Evolutionary conservation across 805 yeast species (phyloP).

Genomic region (Lipomyces mesembrius): DNA sequence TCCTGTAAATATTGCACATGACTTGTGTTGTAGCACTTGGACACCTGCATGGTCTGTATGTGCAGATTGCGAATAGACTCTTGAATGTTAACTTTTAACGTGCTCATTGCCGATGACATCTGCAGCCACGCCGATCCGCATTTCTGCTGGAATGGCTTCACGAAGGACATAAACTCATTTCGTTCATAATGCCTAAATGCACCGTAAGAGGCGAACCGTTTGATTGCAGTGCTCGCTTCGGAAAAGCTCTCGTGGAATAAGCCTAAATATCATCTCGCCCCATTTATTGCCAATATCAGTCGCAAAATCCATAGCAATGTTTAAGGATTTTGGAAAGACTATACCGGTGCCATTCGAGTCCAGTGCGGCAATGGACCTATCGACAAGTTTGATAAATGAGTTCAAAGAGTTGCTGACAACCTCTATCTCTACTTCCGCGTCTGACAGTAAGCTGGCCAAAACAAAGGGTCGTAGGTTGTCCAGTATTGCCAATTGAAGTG

Average conservation of each 20-base stretch:
- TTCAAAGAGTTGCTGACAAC: background rate
- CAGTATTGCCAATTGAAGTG: background rate
- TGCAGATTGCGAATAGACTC: background rate
- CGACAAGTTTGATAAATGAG: background rate
- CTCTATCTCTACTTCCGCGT: background rate
- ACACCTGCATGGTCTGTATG: background rate
- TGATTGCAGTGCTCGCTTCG: conserved; percentile 4
- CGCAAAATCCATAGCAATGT: background rate
- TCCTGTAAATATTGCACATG: background rate
- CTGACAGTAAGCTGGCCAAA: background rate
- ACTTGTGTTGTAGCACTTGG: background rate
- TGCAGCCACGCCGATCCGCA: conserved; percentile 5
- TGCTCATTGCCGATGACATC: background rate
- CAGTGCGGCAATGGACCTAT: background rate
- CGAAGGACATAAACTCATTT: conserved; percentile 31
- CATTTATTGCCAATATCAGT: background rate
- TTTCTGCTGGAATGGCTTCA: conserved; percentile 9
- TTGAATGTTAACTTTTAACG: background rate
- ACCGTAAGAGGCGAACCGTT: conserved; percentile 2
- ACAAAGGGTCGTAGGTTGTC: conserved; percentile 11
- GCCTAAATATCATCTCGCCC: conserved; percentile 22
- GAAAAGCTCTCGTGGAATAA: conserved; percentile 24
- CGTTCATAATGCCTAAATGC: conserved; percentile 32
- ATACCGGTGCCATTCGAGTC: background rate
- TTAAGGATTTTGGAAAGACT: background rate